A percentile compares a stretch with the other conserved stretches of the same genome.
Evolutionary conservation across 306 rosid species (phyloP).

Genomic region (Argentina anserina): DNA sequence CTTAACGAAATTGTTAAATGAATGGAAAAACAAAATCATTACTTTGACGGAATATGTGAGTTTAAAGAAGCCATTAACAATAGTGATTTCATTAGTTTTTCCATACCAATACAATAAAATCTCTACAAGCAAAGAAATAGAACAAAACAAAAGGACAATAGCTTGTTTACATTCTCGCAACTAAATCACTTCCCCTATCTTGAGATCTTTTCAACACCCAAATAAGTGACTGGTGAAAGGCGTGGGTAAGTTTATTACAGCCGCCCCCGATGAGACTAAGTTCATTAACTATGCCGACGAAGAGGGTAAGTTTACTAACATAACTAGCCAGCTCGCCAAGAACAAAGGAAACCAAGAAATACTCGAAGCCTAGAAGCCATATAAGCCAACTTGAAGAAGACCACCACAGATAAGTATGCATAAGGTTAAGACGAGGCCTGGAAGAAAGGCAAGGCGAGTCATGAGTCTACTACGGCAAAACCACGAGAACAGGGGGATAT

Average conservation of each 20-base stretch:
- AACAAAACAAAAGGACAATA: background rate
- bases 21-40: too few relatives aligned
- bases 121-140: too few relatives aligned
- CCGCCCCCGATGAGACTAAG: background rate
- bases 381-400: background rate
- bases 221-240: background rate
- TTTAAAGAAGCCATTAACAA: too few relatives aligned
- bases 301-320: background rate
- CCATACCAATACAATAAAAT: too few relatives aligned
- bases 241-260: background rate
- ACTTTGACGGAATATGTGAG: too few relatives aligned
- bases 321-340: background rate
- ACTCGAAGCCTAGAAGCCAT: background rate
- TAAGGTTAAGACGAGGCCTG: background rate
- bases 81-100: too few relatives aligned
- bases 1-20: too few relatives aligned
- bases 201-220: too few relatives aligned
- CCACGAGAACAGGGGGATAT: background rate
- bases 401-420: background rate
- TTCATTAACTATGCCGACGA: background rate
- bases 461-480: background rate
- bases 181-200: background rate
- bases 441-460: background rate
- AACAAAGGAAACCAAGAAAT: background rate
- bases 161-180: background rate